phyloP scores from a whole-genome alignment of 2,329 filamentous ascomycete species.

The Cercospora sesami region DNA sequence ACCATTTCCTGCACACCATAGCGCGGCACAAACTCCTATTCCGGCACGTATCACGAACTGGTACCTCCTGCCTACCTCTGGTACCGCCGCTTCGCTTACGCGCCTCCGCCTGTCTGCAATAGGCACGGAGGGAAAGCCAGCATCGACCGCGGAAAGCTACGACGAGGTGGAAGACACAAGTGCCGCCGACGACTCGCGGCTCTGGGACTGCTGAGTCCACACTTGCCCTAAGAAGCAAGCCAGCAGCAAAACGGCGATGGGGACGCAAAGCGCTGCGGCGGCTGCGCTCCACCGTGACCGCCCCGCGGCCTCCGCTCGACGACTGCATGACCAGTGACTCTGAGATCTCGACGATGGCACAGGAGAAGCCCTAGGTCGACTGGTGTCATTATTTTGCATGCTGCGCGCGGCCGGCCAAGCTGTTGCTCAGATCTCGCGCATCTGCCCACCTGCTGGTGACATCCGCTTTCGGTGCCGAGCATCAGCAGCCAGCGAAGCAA shows the following conservation, averaged over 20 bases:
- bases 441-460: background rate
- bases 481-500: background rate
- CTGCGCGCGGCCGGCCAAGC: conserved; percentile 2
- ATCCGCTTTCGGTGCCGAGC: conserved; percentile 6
- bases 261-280: background rate
- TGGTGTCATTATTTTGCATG: background rate
- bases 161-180: background rate
- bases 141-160: background rate
- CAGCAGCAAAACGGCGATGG: background rate
- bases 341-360: background rate
- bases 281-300: background rate
- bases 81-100: background rate
- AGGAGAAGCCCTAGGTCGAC: background rate
- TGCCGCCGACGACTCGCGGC: background rate
- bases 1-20: background rate
- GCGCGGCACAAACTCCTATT: background rate
- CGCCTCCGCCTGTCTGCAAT: background rate
- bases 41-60: background rate
- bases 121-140: background rate
- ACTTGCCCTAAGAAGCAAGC: background rate
- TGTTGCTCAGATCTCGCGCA: background rate
- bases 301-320: background rate
- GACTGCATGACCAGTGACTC: background rate
- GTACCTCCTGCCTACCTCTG: background rate
- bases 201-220: background rate